Evolutionary conservation across 345 rosid genomes (phyloP), one percentile per base, ranked within the genome.

Genomic region (Eucalyptus cloeziana): DNA sequence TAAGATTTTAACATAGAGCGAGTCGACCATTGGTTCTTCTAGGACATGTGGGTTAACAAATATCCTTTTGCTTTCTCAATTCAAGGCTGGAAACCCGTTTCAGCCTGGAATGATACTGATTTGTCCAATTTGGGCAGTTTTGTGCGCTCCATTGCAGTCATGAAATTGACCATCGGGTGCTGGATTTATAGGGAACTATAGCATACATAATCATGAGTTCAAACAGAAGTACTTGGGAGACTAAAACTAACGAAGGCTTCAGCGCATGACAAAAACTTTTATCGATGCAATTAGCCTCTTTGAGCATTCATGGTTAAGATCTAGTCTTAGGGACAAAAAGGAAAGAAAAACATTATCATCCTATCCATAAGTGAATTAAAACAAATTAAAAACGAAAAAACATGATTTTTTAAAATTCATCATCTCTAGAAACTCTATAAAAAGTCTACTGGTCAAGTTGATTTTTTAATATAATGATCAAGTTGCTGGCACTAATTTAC

Each of bases 381-480:
- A 27, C 62, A 60, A 60, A 60, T 60, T 5, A 60, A 22, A 60
- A 60, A 27, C 0, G 67, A 25, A 60, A 58, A 25, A 3, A 37
- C 40, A 3, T 37, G n/a, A 2, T 25, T 60, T 60, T 12, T 60
- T 11, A 11, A 60, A 60, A 56, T 5, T 7, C 31, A 0, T 60
- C 3, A 22, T 60, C 15, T 60, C 67, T 12, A 11, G 67, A 27
- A 27, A 13, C 5, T 62, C 17, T 30, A 62, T 13, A 30, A 60
- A 60, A 1, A 13, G 69, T 62, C 31, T 30, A 62, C 0, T 13
- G 9, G 17, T n/a, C n/a, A n/a, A n/a, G n/a, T n/a, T n/a, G n/a
- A n/a, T n/a, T n/a, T n/a, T n/a, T n/a, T n/a, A 5, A 13, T 13
- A 64, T 3, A 64, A 14, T 2, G 0, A 30, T 12, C 16, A 10